phyloP scores from a whole-genome alignment of 2,329 filamentous ascomycete species.

The Anisogramma anomala region DNA sequence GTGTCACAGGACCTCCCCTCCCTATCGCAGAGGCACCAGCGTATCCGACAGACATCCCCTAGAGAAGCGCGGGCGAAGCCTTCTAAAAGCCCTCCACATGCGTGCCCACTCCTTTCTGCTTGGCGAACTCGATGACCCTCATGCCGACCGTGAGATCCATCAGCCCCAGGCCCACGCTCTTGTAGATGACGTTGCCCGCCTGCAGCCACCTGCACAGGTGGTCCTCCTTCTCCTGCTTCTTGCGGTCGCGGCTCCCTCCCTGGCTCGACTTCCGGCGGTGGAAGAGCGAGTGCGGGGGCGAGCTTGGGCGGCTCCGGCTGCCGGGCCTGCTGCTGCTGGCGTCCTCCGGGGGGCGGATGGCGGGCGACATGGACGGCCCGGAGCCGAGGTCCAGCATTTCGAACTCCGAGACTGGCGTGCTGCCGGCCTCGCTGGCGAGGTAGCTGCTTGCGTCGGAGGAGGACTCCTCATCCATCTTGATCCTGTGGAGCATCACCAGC shows the following conservation, averaged over 20 bases:
- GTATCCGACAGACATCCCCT: slow-evolving; percentile 7
- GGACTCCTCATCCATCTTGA: slow-evolving; percentile 29
- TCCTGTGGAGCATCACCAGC: slow-evolving; percentile 49
- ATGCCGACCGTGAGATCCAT: slow-evolving; percentile 55
- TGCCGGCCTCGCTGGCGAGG: slow-evolving; percentile 15
- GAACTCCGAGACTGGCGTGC: slow-evolving; percentile 25
- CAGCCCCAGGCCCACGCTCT: slow-evolving; percentile 53
- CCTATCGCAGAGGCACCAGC: background rate
- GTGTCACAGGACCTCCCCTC: no score
- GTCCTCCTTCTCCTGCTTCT: slow-evolving; percentile 36
- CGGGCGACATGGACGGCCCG: slow-evolving; percentile 27
- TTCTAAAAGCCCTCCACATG: slow-evolving; percentile 39
- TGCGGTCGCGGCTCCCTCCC: slow-evolving; percentile 15
- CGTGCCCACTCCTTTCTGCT: slow-evolving; percentile 42
- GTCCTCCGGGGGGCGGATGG: slow-evolving; percentile 21
- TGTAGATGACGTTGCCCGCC: slow-evolving; percentile 55
- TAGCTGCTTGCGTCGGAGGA: slow-evolving; percentile 15
- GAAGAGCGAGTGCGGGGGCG: slow-evolving; percentile 16
- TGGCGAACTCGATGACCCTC: slow-evolving; percentile 45
- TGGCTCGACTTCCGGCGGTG: slow-evolving; percentile 24
- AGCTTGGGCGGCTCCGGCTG: slow-evolving; percentile 8
- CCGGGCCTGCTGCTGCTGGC: slow-evolving; percentile 4
- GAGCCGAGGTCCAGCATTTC: slow-evolving; percentile 24
- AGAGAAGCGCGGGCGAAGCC: background rate
- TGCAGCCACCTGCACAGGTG: slow-evolving; percentile 44